These are phyloP conservation scores for Fusarium napiforme DNA, from an alignment of 2,329 filamentous ascomycete genomes.

Conservation along the genomic window DNA sequence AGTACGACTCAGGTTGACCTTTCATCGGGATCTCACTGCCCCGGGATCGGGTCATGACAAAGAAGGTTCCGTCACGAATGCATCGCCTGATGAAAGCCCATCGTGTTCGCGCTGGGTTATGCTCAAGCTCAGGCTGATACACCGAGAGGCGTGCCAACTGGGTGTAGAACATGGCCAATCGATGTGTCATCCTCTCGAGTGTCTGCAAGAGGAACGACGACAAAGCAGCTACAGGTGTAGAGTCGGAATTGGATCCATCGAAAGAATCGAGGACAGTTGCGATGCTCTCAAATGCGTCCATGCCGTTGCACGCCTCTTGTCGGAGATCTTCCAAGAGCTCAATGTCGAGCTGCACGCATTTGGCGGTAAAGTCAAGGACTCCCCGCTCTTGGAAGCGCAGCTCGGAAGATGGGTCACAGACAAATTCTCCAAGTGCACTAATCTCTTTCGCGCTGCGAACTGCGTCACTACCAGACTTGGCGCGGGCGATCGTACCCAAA, in stretches of 20 bases:
- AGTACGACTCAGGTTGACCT: slow-evolving; percentile 13
- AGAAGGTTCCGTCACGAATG: slow-evolving; percentile 63
- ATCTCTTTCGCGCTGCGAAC: slow-evolving; percentile 60
- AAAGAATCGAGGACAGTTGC: slow-evolving; percentile 38
- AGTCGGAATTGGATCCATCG: slow-evolving; percentile 51
- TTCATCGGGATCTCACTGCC: not conserved
- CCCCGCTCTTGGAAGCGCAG: slow-evolving; percentile 63
- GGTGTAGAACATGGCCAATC: slow-evolving; percentile 63
- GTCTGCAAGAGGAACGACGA: slow-evolving; percentile 62
- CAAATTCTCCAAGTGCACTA: slow-evolving; percentile 60
- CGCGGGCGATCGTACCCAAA: slow-evolving; percentile 39
- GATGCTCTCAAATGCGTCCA: slow-evolving; percentile 64
- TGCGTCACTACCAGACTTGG: slow-evolving; percentile 56
- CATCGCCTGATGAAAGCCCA: slow-evolving; percentile 62
- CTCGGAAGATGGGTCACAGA: slow-evolving; percentile 57
- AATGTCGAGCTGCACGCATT: slow-evolving; percentile 62
- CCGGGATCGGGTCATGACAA: slow-evolving; percentile 56
- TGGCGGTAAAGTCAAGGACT: slow-evolving; percentile 61
- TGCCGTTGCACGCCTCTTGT: slow-evolving; percentile 63
- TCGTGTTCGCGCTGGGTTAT: slow-evolving; percentile 62
- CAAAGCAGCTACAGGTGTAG: slow-evolving; percentile 53
- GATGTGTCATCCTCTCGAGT: slow-evolving; percentile 63
- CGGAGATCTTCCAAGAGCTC: slow-evolving; percentile 64
- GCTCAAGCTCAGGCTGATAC: slow-evolving; percentile 63
- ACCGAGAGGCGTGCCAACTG: slow-evolving; percentile 61